These are phyloP conservation scores for Cercospora sojina DNA, from an alignment of 2,329 filamentous ascomycete species.

Conservation along the genomic window DNA sequence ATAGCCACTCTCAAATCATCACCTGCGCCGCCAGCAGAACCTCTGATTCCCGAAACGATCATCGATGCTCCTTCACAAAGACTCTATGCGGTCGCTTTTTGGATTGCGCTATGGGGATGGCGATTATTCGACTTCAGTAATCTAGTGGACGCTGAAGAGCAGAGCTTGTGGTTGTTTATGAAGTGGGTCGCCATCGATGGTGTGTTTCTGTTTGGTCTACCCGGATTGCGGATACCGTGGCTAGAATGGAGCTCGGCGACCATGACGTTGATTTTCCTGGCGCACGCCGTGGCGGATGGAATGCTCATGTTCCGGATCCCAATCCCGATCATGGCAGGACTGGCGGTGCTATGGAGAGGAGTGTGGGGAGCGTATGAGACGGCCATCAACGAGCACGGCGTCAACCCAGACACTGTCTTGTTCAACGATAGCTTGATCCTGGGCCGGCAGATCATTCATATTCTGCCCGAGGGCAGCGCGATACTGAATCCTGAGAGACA, in stretches of 20 bases:
- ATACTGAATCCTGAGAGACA: conserved; percentile 76
- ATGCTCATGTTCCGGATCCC: conserved; percentile 90
- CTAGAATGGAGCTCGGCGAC: conserved; percentile 81
- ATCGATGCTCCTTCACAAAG: conserved; percentile 90
- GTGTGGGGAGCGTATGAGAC: conserved; percentile 84
- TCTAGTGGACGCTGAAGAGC: conserved; percentile 74
- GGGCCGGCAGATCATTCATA: conserved; percentile 96
- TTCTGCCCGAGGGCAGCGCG: conserved; percentile 88
- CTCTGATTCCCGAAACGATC: conserved; percentile 76
- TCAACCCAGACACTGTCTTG: conserved; percentile 82
- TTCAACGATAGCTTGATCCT: conserved; percentile 92
- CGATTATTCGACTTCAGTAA: conserved; percentile 82
- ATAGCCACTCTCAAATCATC: conserved; percentile 25
- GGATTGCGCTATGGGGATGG: conserved; percentile 73
- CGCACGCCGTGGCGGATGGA: conserved; percentile 72
- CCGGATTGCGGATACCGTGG: conserved; percentile 90
- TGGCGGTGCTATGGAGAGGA: conserved; percentile 71
- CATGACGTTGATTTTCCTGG: conserved; percentile 67
- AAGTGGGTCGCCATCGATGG: conserved; percentile 93
- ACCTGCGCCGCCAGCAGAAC: conserved; percentile 42
- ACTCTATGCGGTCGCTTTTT: conserved; percentile 80
- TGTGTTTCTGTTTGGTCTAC: conserved; percentile 80
- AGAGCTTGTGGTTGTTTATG: conserved; percentile 85
- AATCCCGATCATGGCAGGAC: conserved; percentile 71
- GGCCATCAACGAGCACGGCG: conserved; percentile 87